phyloP scores from a whole-genome alignment of 2,329 filamentous ascomycete genomes.

The Stylonectria norvegica region DNA sequence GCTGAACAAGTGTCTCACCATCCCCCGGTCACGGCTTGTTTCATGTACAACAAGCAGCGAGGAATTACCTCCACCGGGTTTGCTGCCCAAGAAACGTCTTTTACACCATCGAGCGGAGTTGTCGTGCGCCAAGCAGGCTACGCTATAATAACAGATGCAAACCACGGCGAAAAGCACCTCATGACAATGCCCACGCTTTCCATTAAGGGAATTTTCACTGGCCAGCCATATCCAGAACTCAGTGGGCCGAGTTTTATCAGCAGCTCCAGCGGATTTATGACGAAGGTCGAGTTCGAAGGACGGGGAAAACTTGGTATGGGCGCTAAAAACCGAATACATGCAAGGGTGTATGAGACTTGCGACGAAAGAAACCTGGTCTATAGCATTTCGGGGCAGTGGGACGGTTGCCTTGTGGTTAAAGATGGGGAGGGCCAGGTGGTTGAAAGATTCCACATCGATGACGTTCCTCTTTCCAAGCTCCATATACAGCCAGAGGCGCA shows the following conservation, averaged over 20 bases:
- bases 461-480: background rate
- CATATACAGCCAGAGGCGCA: background rate
- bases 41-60: constrained; percentile 2
- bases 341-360: background rate
- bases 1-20: constrained; percentile 6
- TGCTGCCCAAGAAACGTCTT: constrained; percentile 3
- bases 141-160: constrained; percentile 1
- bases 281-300: constrained; percentile 2
- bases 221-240: constrained; percentile 7
- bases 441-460: background rate
- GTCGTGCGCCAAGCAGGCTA: constrained; percentile 3
- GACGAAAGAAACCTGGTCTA: background rate
- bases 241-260: constrained; percentile 7
- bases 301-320: constrained; percentile 1
- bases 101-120: constrained; percentile 3
- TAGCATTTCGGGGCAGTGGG: background rate
- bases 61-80: constrained; percentile 3
- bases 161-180: constrained; percentile 2
- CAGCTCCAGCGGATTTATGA: constrained; percentile 6
- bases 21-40: constrained; percentile 3
- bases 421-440: background rate
- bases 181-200: constrained; percentile 8
- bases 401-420: background rate
- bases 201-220: constrained; percentile 2
- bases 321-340: constrained; percentile 16